Percentiles rank a stretch among this genome's conserved stretches.
Evolutionary conservation across 1,139 yeast genomes (phyloP).

Genomic region (Geotrichum carabidarum): DNA sequence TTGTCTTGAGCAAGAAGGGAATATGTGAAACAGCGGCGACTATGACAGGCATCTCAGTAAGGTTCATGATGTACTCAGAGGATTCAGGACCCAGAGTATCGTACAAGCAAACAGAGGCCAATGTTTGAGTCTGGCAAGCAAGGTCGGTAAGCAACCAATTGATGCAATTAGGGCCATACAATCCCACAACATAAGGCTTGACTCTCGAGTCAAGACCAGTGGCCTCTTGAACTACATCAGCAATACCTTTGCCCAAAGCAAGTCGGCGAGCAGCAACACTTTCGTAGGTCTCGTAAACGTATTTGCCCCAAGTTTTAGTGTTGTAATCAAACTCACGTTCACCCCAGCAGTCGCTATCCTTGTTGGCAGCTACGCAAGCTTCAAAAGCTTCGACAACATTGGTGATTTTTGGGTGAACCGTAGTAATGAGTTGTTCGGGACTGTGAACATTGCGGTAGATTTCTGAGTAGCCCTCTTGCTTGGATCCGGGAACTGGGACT

Average conservation of each 20-base stretch:
- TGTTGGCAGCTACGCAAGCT: slow-evolving; percentile 39
- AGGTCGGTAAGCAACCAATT: slow-evolving; percentile 62
- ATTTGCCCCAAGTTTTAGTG: slow-evolving; percentile 44
- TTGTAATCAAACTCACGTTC: slow-evolving; percentile 43
- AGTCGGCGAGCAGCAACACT: slow-evolving; percentile 43
- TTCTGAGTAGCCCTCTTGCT: slow-evolving; percentile 48
- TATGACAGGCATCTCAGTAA: slow-evolving; percentile 56
- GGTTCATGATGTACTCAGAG: slow-evolving; percentile 51
- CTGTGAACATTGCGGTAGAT: slow-evolving; percentile 48
- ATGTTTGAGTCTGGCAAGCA: slow-evolving; percentile 49
- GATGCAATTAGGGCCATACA: slow-evolving; percentile 52
- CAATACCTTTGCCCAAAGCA: slow-evolving; percentile 60
- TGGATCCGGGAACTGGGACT: slow-evolving; percentile 46
- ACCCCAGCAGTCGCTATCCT: slow-evolving; percentile 50
- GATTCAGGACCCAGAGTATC: slow-evolving; percentile 61
- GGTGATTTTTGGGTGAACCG: slow-evolving; percentile 47
- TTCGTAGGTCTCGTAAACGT: slow-evolving; percentile 47
- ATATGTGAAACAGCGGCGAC: slow-evolving; percentile 48
- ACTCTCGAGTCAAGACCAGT: slow-evolving; percentile 18
- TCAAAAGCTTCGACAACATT: slow-evolving; percentile 51
- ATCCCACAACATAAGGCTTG: slow-evolving; percentile 46
- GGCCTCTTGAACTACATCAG: slow-evolving; percentile 38
- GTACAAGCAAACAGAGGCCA: slow-evolving; percentile 56
- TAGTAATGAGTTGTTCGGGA: slow-evolving; percentile 41
- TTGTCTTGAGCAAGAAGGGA: slow-evolving; percentile 41